Evolutionary conservation across 306 rosid species (phyloP).

Genomic region (Prunus padus): DNA sequence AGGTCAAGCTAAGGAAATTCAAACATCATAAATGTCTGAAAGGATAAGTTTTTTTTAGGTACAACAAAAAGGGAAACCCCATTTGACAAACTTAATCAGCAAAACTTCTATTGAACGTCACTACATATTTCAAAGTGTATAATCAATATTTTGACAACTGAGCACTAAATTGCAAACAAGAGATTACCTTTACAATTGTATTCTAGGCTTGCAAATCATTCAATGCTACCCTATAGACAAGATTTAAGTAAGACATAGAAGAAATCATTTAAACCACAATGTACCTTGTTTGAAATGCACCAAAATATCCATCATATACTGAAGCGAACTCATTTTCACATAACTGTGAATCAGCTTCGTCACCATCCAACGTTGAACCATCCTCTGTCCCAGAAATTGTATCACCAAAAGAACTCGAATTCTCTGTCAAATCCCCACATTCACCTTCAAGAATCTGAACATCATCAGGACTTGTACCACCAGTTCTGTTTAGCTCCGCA

Average conservation of each 20-base stretch:
- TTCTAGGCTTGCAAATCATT: neutral
- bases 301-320: constrained; percentile 33
- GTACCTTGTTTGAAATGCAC: constrained; percentile 50
- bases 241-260: constrained; percentile 9
- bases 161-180: neutral
- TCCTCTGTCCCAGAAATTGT: constrained; percentile 52
- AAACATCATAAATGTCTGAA: neutral
- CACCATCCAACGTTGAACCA: constrained; percentile 37
- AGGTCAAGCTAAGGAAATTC: neutral
- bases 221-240: constrained; percentile 3
- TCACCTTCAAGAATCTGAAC: constrained; percentile 34
- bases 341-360: constrained; percentile 56
- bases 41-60: neutral
- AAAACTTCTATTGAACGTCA: neutral
- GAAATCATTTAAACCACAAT: constrained; percentile 1
- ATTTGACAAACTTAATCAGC: neutral
- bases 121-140: neutral
- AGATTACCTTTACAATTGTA: neutral
- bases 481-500: constrained; percentile 51
- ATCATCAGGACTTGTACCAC: constrained; percentile 20
- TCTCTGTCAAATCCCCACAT: constrained; percentile 41
- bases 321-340: constrained; percentile 27
- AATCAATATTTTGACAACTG: neutral
- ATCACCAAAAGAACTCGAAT: constrained; percentile 75
- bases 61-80: neutral